A percentile compares a stretch with the other conserved stretches of the same genome.
Conservation (phyloP, 2,329 filamentous ascomycete genomes). For the Clonostachys sp. region DNA sequence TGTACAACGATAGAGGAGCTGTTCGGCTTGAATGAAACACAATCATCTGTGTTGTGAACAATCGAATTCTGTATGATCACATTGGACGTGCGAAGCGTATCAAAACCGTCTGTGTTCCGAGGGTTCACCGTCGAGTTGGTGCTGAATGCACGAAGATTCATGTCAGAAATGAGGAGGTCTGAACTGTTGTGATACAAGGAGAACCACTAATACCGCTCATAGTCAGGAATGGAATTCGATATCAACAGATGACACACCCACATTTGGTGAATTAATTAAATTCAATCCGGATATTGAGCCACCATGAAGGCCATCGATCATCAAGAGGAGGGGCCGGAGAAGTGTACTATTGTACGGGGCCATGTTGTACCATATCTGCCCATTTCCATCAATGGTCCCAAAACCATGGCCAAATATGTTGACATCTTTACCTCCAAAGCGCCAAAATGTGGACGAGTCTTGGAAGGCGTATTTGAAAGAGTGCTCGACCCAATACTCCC, state of each 20-base stretch:
- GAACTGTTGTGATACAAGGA: conserved; percentile 46
- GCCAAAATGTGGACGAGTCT: conserved; percentile 45
- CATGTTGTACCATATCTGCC: conserved; percentile 60
- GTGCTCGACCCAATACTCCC: conserved; percentile 63
- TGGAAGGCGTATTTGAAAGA: conserved; percentile 62
- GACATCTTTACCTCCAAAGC: conserved; percentile 29
- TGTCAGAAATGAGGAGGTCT: conserved; percentile 58
- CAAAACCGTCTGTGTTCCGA: conserved; percentile 65
- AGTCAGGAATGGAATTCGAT: too few relatives aligned
- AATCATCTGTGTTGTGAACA: conserved; percentile 64
- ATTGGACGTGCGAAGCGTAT: conserved; percentile 56
- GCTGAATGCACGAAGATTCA: conserved; percentile 53
- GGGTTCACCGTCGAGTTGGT: conserved; percentile 42
- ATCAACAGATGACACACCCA: conserved; percentile 1
- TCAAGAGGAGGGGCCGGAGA: conserved; percentile 54
- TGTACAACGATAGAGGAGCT: conserved; percentile 65
- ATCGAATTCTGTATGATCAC: conserved; percentile 64
- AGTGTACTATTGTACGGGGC: conserved; percentile 52
- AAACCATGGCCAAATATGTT: conserved; percentile 58
- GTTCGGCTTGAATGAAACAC: conserved; percentile 72
- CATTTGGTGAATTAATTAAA: conserved; percentile 49
- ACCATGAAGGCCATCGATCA: conserved; percentile 49
- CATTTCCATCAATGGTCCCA: conserved; percentile 53
- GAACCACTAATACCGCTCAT: conserved; percentile 10
- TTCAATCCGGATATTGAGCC: conserved; percentile 56